Conservation (phyloP, 2,329 filamentous ascomycete genomes). For the Penicillium sp. region DNA sequence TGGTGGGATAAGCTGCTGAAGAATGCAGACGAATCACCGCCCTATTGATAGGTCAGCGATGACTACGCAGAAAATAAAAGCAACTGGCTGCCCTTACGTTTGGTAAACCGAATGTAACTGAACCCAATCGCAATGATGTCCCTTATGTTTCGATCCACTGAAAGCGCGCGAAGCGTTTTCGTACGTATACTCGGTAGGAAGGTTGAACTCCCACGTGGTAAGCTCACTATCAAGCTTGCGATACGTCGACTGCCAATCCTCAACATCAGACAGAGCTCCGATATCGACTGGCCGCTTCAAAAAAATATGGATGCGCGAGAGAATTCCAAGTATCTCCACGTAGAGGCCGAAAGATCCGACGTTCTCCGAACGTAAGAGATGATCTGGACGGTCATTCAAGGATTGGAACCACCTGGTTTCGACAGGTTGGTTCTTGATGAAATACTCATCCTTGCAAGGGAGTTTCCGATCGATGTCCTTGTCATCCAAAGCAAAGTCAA, state of each 20-base stretch:
- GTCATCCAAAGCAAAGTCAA: conserved; percentile 88
- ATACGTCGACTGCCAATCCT: conserved; percentile 87
- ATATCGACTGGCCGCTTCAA: conserved; percentile 90
- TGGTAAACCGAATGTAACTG: conserved; percentile 92
- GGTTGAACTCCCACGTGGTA: conserved; percentile 79
- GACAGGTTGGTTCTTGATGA: conserved; percentile 80
- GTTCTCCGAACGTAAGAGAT: conserved; percentile 75
- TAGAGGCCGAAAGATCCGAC: conserved; percentile 88
- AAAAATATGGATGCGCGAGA: conserved; percentile 87
- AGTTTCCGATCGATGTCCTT: conserved; percentile 86
- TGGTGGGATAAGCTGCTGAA: conserved; percentile 89
- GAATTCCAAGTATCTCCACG: conserved; percentile 84
- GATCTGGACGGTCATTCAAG: conserved; percentile 61
- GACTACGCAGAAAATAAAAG: background rate
- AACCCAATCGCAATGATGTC: conserved; percentile 80
- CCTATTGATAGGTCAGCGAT: conserved; percentile 42
- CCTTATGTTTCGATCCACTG: conserved; percentile 67
- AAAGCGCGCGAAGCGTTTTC: conserved; percentile 78
- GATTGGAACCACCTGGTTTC: conserved; percentile 80
- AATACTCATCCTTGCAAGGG: conserved; percentile 86
- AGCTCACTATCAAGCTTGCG: conserved; percentile 81
- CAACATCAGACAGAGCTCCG: conserved; percentile 79
- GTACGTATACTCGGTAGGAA: conserved; percentile 77
- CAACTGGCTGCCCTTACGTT: conserved; percentile 58
- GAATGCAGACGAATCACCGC: conserved; percentile 90